Base-by-base conservation (phyloP, 2,329 filamentous ascomycete genomes). In the Capronia americana region DNA sequence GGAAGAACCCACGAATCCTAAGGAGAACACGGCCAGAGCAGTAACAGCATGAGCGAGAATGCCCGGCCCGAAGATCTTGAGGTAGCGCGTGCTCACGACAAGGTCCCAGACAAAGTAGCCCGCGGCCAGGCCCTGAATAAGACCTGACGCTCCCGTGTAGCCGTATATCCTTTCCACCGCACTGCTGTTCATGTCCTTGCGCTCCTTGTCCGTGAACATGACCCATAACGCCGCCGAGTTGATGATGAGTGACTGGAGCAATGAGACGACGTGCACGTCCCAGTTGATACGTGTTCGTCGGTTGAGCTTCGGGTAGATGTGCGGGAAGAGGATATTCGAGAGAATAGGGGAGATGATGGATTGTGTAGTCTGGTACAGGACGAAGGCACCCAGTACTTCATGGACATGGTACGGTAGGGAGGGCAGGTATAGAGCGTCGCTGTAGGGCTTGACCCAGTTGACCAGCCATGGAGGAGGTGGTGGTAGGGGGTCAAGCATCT, bases 81-180 rank as follows among this genome's bases (percentile, higher is more conserved):
- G 72, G 72, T 88, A 80, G 68, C 81, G 74, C 24, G 81, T 75
- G 70, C 86, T 88, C 70, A 89, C 81, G 51, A 83, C 80, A 66
- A 89, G 71, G 74, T 90, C 87, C 81, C 87, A 90, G 50, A 89
- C 71, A 70, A 90, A 90, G 74, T 90, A 90, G 4, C 87, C 87
- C 30, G 83, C 79, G 0, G 86, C 87, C 69, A 89, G 81, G 4
- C 82, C 86, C 74, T 87, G 84, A 46, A 88, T 82, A 72, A 90
- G 74, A 1, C 86, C 87, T 44, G 79, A 81, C 2, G 82, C 81
- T 14, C 87, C 87, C 1, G 84, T 86, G 72, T 90, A 90, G 30
- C 86, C 87, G 78, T 85, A 87, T 30, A 90, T 80, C 57, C 84
- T 79, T 72, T 84, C 84, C 14, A 72, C 59, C 1, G 68, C 61